phyloP scores from a whole-genome alignment of 208 protist genomes.

The Porcisia hertigi region DNA sequence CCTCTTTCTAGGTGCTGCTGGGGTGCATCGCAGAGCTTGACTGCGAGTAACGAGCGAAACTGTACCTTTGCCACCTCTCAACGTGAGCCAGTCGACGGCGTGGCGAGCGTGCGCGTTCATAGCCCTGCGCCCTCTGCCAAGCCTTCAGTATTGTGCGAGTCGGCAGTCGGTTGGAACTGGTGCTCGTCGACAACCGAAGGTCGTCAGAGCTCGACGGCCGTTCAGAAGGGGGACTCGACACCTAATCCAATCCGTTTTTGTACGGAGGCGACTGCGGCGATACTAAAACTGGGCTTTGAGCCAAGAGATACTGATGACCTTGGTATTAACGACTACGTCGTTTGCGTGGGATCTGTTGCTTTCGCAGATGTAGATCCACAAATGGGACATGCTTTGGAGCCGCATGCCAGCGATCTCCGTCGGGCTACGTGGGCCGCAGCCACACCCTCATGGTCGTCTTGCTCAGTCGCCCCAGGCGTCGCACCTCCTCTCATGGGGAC shows the following conservation, averaged over 20 bases:
- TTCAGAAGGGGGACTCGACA: too few relatives aligned
- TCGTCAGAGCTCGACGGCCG: not conserved
- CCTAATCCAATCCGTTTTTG: not conserved
- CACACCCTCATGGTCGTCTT: constrained; percentile 4
- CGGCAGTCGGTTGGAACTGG: too few relatives aligned
- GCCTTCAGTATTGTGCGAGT: not conserved
- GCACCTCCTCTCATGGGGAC: not conserved
- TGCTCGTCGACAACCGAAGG: not conserved
- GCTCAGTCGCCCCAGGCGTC: not conserved
- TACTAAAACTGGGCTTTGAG: not conserved
- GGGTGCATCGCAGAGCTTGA: not conserved
- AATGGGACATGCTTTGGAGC: constrained; percentile 9
- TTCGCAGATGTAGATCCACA: constrained; percentile 49
- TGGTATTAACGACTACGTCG: constrained; percentile 56
- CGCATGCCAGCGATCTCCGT: constrained; percentile 9
- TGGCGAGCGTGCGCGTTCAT: not conserved
- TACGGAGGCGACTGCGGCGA: not conserved
- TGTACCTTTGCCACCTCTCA: not conserved
- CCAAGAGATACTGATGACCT: constrained; percentile 2
- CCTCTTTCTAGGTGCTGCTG: not conserved
- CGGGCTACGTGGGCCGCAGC: constrained; percentile 18
- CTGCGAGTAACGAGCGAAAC: not conserved
- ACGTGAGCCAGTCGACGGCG: too few relatives aligned
- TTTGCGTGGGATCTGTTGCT: constrained; percentile 43
- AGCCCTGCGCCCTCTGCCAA: not conserved